phyloP scores from a whole-genome alignment of 1,139 yeast genomes.

The Sugiyamaella grinbergsii region DNA sequence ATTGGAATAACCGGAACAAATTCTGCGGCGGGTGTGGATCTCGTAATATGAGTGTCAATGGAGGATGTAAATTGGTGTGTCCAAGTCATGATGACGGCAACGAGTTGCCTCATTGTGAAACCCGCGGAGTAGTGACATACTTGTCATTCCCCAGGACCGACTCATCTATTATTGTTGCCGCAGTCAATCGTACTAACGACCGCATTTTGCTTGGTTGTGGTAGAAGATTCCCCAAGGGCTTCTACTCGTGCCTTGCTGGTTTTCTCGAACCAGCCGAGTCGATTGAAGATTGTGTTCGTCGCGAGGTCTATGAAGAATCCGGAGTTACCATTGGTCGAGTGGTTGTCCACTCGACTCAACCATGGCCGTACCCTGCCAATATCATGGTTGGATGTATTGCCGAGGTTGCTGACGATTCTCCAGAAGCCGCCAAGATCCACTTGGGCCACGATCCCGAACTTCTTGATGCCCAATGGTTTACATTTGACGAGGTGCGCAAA shows the following conservation, averaged over 20 bases:
- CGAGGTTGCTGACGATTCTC: constrained; percentile 61
- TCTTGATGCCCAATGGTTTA: constrained; percentile 83
- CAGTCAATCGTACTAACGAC: constrained; percentile 60
- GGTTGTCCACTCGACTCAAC: constrained; percentile 69
- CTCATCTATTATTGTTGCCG: constrained; percentile 80
- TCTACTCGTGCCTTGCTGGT: constrained; percentile 87
- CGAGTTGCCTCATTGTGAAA: constrained; percentile 39
- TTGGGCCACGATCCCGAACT: constrained; percentile 84
- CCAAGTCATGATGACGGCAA: constrained; percentile 42
- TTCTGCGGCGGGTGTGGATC: constrained; percentile 91
- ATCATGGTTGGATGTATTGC: constrained; percentile 93
- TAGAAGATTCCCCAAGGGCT: constrained; percentile 53
- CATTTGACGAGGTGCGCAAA: constrained; percentile 53
- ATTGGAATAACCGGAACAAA: constrained; percentile 75
- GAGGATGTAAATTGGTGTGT: constrained; percentile 80
- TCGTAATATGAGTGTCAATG: constrained; percentile 68
- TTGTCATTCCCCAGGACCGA: constrained; percentile 91
- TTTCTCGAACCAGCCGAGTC: constrained; percentile 95
- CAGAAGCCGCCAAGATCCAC: constrained; percentile 51
- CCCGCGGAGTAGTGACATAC: constrained; percentile 46
- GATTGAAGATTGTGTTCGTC: constrained; percentile 79
- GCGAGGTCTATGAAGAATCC: constrained; percentile 96
- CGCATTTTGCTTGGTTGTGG: constrained; percentile 73
- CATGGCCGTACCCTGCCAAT: constrained; percentile 96
- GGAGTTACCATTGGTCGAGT: constrained; percentile 71